Evolutionary conservation across 257 asterid species (phyloP), one percentile per base, ranked within the genome.

Genomic region (Lavandula angustifolia): DNA sequence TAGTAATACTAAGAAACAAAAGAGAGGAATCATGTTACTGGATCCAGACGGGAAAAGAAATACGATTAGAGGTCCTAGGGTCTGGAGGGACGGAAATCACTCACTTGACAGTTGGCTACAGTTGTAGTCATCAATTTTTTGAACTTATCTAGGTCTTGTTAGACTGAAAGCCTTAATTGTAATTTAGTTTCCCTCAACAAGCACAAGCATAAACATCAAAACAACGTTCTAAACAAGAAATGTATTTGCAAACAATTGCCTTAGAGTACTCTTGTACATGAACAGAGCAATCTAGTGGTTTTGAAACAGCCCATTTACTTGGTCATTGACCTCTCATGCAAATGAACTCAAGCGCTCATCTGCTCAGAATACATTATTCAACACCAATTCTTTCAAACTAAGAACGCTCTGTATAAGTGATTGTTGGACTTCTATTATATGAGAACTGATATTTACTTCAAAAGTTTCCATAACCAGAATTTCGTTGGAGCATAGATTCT

Each of bases 81-180:
- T 13, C 11, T 6, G 22, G 9, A 17, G 50, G 40, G 12, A 52
- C 13, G 14, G 42, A 37, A 57, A 33, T 12, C 62, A 13, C 48
- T 62, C 53, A 12, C 43, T 58, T 32, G 38, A 61, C 11, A 29
- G 53, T 44, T 4, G 43, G 49, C 54, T 38, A 44, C 31, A 33
- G 38, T 31, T 47, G 57, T 50, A 49, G 27, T 37, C 37, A 46
- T 27, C 55, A 27, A 67, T 48, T 29, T 34, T 34, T 43, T 42
- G 42, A 67, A 73, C 47, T 53, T 49, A 58, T 46, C 22, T 49
- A 10, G 13, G 13, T 8, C 40, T 43, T 66, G 53, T 71, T 64
- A 33, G 31, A 12, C 8, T 38, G 6, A 46, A 5, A 35, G 31
- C 56, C 41, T 7, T 31, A 16, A 54, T 18, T 35, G 37, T 31